A percentile compares a stretch with the other conserved stretches of the same genome.
Evolutionary conservation across 2,329 filamentous ascomycete genomes (phyloP).

Genomic region (Sclerotinia nivalis): DNA sequence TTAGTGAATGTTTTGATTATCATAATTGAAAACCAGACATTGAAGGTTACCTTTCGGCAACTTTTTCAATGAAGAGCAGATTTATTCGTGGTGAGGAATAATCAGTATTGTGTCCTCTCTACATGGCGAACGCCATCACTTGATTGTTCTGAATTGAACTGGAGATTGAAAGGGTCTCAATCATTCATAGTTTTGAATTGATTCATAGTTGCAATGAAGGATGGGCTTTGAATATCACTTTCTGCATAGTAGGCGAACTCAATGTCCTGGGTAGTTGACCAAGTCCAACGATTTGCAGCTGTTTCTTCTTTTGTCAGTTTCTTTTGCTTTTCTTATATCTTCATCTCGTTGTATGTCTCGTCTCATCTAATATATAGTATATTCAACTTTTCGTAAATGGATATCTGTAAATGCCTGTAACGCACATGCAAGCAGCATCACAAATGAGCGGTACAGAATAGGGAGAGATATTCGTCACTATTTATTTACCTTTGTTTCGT

Average conservation of each 20-base stretch:
- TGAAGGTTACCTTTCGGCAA: no score
- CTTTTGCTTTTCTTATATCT: neutral
- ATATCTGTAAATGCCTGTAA: neutral
- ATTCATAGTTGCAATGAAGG: neutral
- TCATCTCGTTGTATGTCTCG: neutral
- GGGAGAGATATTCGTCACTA: neutral
- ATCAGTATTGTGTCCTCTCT: neutral
- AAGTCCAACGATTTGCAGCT: neutral
- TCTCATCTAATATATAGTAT: neutral
- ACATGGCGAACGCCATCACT: neutral
- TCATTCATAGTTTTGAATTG: neutral
- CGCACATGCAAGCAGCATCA: neutral
- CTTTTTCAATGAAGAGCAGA: no score
- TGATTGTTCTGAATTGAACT: neutral
- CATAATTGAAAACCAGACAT: no score
- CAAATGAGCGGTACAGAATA: neutral
- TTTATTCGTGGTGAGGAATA: neutral
- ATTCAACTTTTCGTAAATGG: neutral
- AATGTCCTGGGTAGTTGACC: neutral
- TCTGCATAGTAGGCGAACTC: neutral
- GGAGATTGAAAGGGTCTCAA: neutral
- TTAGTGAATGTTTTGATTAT: no score
- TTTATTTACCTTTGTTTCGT: neutral
- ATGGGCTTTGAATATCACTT: neutral
- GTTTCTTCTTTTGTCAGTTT: neutral